Evolutionary conservation across 106 monocot species (phyloP), one percentile per base, ranked within the genome.

Genomic region (Alisma plantagoaquatica): DNA sequence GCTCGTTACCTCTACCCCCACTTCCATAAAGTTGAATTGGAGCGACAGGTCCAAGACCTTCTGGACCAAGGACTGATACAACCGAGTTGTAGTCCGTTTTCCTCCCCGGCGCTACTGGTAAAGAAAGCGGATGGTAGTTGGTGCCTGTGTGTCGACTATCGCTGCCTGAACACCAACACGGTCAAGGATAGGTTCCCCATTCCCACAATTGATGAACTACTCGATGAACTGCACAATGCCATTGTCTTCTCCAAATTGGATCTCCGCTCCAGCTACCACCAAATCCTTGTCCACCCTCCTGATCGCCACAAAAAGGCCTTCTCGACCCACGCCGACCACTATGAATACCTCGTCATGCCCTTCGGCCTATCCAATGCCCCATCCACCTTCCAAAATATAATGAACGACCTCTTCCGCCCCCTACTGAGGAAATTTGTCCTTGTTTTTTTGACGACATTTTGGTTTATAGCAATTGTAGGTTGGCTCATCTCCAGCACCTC

Each of bases 371-470:
- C 41, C 12, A 59, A 59, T 8, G 42, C 23, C 0, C 27, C 59
- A 3, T 0, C 59, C 2, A 59, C 59, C 3, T 59, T 59, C 23
- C 45, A 59, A 29, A 14, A 0, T 14, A 3, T 44, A 7, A 59
- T 59, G 59, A 46, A 59, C n/a, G 23, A 59, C 1, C 24, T 59
- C 41, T 59, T 59, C 43, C n/a, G 25, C 7, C 43, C 2, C 0
- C 29, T 10, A 25, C 41, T 59, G 1, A 1, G 23, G 2, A 26
- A 44, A n/a, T 59, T 44, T 27, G 26, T 46, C 2, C 10, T 59
- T 4, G 16, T 59, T 44, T 59, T n/a, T 59, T 59, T 44, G 27
- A 59, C 27, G 43, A 59, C 27, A 59, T 59, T 8, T 59, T 59
- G 59, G 59, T 59, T 9, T 59, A 43, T 16, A 59, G 0, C 24